These are phyloP conservation scores for Rhizopus delemar DNA, from an alignment of 371 early-diverging fungal genomes.

Conservation along the genomic window DNA sequence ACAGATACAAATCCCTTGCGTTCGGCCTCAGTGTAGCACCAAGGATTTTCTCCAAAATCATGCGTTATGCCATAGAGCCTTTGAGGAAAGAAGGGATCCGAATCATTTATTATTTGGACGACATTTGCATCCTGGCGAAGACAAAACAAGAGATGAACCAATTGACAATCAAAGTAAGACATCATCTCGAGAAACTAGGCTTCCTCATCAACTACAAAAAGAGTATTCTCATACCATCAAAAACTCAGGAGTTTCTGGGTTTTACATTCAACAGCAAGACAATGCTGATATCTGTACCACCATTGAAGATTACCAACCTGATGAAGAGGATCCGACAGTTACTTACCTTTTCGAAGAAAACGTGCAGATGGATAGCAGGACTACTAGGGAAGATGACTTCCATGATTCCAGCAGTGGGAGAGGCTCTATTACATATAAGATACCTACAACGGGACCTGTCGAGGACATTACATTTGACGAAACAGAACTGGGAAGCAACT, in stretches of 20 bases:
- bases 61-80: no score
- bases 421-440: no score
- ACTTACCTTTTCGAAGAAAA: not conserved
- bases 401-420: conserved; percentile 8
- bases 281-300: conserved; percentile 10
- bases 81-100: no score
- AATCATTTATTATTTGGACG: no score
- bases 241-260: conserved; percentile 14
- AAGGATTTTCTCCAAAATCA: no score
- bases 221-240: not conserved
- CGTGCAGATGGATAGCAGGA: conserved; percentile 13
- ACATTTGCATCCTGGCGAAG: no score
- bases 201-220: no score
- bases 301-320: conserved; percentile 4
- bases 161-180: no score
- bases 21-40: no score
- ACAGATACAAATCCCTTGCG: no score
- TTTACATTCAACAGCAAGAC: conserved; percentile 11
- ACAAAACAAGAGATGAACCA: no score
- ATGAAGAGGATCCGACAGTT: conserved; percentile 5
- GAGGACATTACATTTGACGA: not conserved
- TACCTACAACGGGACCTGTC: not conserved
- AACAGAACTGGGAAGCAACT: not conserved
- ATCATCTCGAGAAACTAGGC: no score
- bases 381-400: conserved; percentile 17